Conservation (phyloP, 2,329 filamentous ascomycete species). For the Talaromyces marneffei region DNA sequence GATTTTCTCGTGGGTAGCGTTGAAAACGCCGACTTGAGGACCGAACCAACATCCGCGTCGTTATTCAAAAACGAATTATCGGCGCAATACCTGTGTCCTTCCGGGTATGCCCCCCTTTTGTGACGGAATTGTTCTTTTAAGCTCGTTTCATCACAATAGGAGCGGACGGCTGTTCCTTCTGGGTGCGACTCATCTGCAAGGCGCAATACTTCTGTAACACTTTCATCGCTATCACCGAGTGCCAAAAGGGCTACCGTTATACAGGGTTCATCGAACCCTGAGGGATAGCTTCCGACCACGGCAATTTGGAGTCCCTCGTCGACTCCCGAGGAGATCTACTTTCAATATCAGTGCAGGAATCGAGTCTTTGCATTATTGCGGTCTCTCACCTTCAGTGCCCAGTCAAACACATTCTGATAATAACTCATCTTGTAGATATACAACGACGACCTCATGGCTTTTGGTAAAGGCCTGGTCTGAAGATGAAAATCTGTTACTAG, state of each 20-base stretch:
- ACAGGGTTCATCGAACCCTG: conserved; percentile 9
- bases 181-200: conserved; percentile 35
- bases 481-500: conserved; percentile 49
- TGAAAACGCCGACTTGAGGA: background rate
- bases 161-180: conserved; percentile 27
- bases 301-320: conserved; percentile 16
- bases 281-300: conserved; percentile 9
- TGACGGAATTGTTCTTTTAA: conserved; percentile 16
- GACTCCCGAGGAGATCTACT: conserved; percentile 26
- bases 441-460: conserved; percentile 22
- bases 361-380: background rate
- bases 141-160: conserved; percentile 36
- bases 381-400: conserved; percentile 31
- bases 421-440: conserved; percentile 42
- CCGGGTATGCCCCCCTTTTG: conserved; percentile 44
- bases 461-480: conserved; percentile 6
- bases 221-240: conserved; percentile 14
- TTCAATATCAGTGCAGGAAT: background rate
- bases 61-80: conserved; percentile 49
- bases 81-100: conserved; percentile 42
- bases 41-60: conserved; percentile 30
- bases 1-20: background rate
- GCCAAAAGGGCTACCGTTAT: conserved; percentile 22
- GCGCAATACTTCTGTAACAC: conserved; percentile 29
- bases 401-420: conserved; percentile 42